phyloP scores from a whole-genome alignment of 768 basidiomycete species.

The Roridomyces roridus region DNA sequence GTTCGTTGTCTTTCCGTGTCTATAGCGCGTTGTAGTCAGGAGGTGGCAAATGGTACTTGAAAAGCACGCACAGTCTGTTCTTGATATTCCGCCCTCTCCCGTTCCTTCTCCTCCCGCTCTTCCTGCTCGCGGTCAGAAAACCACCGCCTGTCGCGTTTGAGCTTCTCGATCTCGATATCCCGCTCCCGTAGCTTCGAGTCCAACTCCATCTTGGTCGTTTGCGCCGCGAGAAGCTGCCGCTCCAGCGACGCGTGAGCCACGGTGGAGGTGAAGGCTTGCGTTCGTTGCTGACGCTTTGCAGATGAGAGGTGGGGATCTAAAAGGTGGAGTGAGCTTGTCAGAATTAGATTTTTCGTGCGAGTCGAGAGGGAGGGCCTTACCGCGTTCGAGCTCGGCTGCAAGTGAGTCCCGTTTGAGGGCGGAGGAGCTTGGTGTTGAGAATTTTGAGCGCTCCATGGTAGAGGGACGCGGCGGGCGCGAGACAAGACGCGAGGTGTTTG shows the following conservation, averaged over 20 bases:
- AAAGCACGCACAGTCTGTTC: conserved; percentile 72
- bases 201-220: conserved; percentile 66
- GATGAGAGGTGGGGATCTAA: conserved; percentile 70
- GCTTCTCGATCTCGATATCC: conserved; percentile 63
- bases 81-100: conserved; percentile 52
- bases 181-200: conserved; percentile 74
- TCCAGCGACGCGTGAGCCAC: conserved; percentile 70
- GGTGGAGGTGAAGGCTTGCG: conserved; percentile 65
- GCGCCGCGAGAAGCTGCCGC: conserved; percentile 66
- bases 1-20: conserved; percentile 56
- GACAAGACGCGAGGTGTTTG: no score
- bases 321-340: conserved; percentile 15
- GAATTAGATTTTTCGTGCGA: conserved; percentile 12
- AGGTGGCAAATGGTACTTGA: background rate
- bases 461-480: no score
- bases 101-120: conserved; percentile 72
- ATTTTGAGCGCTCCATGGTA: no score
- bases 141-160: conserved; percentile 75
- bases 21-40: conserved; percentile 27
- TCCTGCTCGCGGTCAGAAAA: conserved; percentile 72
- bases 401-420: conserved; percentile 67
- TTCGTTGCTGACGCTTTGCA: conserved; percentile 72
- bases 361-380: conserved; percentile 35
- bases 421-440: conserved; percentile 27
- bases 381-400: conserved; percentile 71